phyloP scores from a whole-genome alignment of 441 rosid genomes.

The Theobroma grandiflorum region DNA sequence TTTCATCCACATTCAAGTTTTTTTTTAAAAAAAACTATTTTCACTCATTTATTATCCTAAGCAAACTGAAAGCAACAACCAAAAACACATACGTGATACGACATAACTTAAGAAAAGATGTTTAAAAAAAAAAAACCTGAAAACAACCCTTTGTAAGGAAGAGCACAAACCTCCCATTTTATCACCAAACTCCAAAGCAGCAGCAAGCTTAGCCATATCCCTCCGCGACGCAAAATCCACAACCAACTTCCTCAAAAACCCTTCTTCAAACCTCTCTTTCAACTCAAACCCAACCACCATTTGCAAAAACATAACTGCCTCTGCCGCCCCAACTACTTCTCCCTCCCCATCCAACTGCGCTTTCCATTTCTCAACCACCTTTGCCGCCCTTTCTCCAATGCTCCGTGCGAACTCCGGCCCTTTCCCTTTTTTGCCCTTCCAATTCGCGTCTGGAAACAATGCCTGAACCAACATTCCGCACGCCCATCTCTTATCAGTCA shows the following conservation, averaged over 20 bases:
- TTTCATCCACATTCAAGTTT: neutral
- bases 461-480: conserved; percentile 65
- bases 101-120: neutral
- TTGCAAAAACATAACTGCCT: conserved; percentile 65
- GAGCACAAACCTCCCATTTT: conserved; percentile 54
- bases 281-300: conserved; percentile 58
- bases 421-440: conserved; percentile 26
- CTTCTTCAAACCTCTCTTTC: conserved; percentile 49
- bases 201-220: conserved; percentile 64
- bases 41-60: neutral
- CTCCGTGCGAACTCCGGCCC: conserved; percentile 43
- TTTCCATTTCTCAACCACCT: conserved; percentile 50
- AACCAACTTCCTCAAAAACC: conserved; percentile 55
- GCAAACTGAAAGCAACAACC: neutral
- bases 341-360: conserved; percentile 32
- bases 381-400: conserved; percentile 47
- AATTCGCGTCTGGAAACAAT: conserved; percentile 51
- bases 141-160: neutral
- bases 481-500: conserved; percentile 70
- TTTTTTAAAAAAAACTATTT: neutral
- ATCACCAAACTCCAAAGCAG: conserved; percentile 46
- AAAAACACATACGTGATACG: no score
- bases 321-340: conserved; percentile 52
- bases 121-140: neutral
- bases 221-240: conserved; percentile 53